phyloP scores from a whole-genome alignment of 345 rosid species.

The Citrus trifoliata region DNA sequence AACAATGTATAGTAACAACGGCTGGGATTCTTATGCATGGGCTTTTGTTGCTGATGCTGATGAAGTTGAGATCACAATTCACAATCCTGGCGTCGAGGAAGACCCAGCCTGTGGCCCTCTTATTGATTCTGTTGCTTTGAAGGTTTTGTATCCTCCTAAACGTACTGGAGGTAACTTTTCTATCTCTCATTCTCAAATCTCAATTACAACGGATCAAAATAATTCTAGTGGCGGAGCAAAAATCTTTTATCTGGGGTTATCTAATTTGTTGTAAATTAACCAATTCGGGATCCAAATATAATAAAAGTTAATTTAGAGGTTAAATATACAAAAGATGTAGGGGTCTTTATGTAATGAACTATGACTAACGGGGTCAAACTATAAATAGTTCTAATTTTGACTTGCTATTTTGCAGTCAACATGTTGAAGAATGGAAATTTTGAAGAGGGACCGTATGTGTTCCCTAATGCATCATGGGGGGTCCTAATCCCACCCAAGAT shows the following conservation, averaged over 20 bases:
- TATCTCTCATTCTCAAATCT: background rate
- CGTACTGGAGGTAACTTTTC: conserved; percentile 32
- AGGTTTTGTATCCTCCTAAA: conserved; percentile 44
- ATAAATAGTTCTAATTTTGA: background rate
- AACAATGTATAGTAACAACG: conserved; percentile 78
- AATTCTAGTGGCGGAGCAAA: no score
- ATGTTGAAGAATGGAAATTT: conserved; percentile 43
- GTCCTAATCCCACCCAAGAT: conserved; percentile 50
- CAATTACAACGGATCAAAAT: background rate
- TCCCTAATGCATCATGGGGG: conserved; percentile 52
- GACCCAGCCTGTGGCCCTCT: conserved; percentile 86
- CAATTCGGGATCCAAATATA: no score
- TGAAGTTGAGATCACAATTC: conserved; percentile 46
- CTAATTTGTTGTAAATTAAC: no score
- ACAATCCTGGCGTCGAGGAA: conserved; percentile 71
- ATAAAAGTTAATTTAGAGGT: no score
- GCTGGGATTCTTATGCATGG: conserved; percentile 88
- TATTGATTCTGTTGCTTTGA: conserved; percentile 62
- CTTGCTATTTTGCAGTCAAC: conserved; percentile 25
- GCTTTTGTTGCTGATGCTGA: conserved; percentile 55
- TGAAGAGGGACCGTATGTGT: conserved; percentile 51
- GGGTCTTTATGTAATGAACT: background rate
- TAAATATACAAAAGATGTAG: background rate
- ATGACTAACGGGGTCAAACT: background rate
- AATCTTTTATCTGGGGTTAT: no score